A percentile compares a stretch with the other conserved stretches of the same genome.
Conservation (phyloP, 2,329 filamentous ascomycete species). For the Teratosphaeria destructans region DNA sequence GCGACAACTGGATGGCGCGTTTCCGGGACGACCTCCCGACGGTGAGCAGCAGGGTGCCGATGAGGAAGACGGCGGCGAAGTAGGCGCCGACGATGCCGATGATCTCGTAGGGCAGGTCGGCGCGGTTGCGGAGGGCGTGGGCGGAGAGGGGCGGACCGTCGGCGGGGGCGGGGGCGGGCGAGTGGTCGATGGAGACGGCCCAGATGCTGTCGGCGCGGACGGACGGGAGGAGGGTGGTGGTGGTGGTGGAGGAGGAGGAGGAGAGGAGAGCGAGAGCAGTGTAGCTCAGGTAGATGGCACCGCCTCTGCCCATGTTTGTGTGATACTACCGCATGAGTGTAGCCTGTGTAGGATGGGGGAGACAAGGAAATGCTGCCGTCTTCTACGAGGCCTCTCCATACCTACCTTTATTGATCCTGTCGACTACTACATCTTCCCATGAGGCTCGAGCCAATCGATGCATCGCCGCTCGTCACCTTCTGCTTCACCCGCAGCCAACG, state of each 20-base stretch:
- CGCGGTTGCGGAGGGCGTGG: slow-evolving; percentile 48
- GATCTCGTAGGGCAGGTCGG: slow-evolving; percentile 68
- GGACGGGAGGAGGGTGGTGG: slow-evolving; percentile 6
- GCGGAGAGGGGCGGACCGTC: slow-evolving; percentile 51
- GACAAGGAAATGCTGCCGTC: neutral
- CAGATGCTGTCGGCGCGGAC: slow-evolving; percentile 19
- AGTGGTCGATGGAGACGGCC: slow-evolving; percentile 41
- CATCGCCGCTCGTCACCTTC: neutral
- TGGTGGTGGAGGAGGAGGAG: no score
- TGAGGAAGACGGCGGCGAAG: slow-evolving; percentile 62
- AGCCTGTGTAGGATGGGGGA: neutral
- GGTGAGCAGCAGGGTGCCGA: slow-evolving; percentile 50
- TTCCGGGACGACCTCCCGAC: slow-evolving; percentile 34
- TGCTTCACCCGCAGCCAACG: neutral
- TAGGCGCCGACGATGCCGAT: slow-evolving; percentile 77
- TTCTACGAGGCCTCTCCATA: neutral
- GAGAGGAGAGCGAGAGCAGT: slow-evolving; percentile 17
- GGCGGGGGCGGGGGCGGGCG: slow-evolving; percentile 49
- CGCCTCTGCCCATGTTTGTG: slow-evolving; percentile 14
- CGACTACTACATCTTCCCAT: no score
- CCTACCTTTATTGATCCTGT: neutral
- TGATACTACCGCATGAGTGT: neutral
- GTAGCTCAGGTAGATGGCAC: slow-evolving; percentile 17
- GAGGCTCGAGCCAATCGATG: neutral
- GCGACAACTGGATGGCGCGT: slow-evolving; percentile 35